Evolutionary conservation across 441 rosid species (phyloP).

Genomic region (Caryocar brasiliense): DNA sequence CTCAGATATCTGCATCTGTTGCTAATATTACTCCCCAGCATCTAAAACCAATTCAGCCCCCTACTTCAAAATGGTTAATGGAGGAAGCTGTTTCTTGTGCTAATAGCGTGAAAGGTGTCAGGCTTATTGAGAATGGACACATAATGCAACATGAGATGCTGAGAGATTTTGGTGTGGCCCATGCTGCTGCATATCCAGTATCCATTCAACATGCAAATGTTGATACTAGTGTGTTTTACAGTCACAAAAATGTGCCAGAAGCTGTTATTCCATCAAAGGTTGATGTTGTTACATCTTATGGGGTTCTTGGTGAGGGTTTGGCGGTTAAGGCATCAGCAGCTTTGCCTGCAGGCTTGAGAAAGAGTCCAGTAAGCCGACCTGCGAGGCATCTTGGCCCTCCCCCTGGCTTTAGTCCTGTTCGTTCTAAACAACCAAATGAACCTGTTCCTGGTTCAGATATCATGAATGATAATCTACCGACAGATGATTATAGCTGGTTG

Average conservation of each 20-base stretch:
- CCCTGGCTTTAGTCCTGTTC: constrained; percentile 73
- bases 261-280: constrained; percentile 31
- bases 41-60: constrained; percentile 36
- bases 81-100: constrained; percentile 48
- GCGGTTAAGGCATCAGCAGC: constrained; percentile 30
- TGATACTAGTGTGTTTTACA: constrained; percentile 27
- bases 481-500: constrained; percentile 96
- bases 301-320: constrained; percentile 33
- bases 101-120: constrained; percentile 44
- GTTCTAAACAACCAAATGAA: constrained; percentile 42
- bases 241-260: constrained; percentile 39
- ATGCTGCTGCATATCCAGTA: constrained; percentile 22
- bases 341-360: constrained; percentile 31
- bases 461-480: constrained; percentile 24
- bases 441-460: constrained; percentile 33
- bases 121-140: constrained; percentile 55
- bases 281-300: constrained; percentile 37
- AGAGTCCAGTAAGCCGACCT: constrained; percentile 68
- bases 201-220: constrained; percentile 31
- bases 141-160: constrained; percentile 36
- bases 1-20: constrained; percentile 30
- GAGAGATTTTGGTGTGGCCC: constrained; percentile 33
- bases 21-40: constrained; percentile 32
- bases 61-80: constrained; percentile 38
- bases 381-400: constrained; percentile 85